Evolutionary conservation across 768 basidiomycete species (phyloP), one percentile per base, ranked within the genome.

Genomic region (Sporobolomyces pararoseus): DNA sequence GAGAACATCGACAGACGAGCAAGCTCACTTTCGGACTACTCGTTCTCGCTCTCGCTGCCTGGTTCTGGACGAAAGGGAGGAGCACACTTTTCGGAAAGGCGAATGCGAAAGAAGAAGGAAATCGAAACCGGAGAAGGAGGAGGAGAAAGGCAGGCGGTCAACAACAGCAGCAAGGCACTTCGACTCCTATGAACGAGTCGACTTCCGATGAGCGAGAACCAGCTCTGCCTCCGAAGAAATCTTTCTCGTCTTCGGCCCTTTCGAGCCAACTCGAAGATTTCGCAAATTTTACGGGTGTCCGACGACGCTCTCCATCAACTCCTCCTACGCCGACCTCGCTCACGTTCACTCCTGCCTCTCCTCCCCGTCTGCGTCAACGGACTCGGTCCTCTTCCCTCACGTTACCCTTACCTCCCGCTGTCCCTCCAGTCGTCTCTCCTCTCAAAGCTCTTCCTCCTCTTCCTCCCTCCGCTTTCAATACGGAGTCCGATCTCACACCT

Each of bases 391-490:
- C 70, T 6, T 71, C 70, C 21, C 49, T 58, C 5, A 55, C 60
- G 3, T 47, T 66, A 9, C 58, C 42, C 52, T 50, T 50, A 7
- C 53, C 53, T 4, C 34, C 53, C 0, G 49, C 70, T 17, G 64
- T 61, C 2, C 34, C 65, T 1, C 37, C 65, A 16, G 29, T 44
- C 31, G 50, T 66, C 27, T 47, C 65, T 3, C 39, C 49, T 2
- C 34, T 46, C 19, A 73, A 73, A 19, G 68, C 51, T 2, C 68
- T 73, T 6, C 72, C 72, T 0, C 72, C 72, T 0, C 57, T 73
- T 1, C 72, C 72, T 4, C 57, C 71, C 1, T 25, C 49, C 3
- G 71, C 42, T 19, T 39, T n/a, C 27, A 25, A 47, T 9, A 39
- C 32, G 0, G 31, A n/a, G 6, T 7, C n/a, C 59, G 59, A 49